Percentiles rank a stretch among this genome's conserved stretches.
These are phyloP conservation scores for Leishmania lainsoni DNA, from an alignment of 208 protist genomes.

Conservation along the genomic window DNA sequence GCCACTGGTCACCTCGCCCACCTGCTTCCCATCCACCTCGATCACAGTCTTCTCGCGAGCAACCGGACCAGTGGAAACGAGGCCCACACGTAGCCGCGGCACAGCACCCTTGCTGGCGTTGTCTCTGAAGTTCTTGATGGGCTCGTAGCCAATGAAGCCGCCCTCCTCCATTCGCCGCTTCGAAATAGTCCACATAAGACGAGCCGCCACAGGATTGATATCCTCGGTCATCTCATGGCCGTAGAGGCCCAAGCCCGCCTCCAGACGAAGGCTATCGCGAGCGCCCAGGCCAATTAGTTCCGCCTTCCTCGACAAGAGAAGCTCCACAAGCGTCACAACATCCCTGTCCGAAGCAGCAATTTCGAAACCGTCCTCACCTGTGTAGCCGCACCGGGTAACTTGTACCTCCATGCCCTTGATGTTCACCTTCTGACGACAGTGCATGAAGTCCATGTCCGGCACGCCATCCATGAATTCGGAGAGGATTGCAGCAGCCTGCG, in stretches of 20 bases:
- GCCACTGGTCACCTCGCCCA: conserved; percentile 93
- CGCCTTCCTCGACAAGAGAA: conserved; percentile 55
- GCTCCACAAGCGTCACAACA: conserved; percentile 49
- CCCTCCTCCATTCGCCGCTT: conserved; percentile 93
- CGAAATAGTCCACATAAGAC: conserved; percentile 94
- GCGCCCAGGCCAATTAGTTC: conserved; percentile 93
- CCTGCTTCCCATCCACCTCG: conserved; percentile 60
- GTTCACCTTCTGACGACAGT: conserved; percentile 37
- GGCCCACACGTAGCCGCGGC: conserved; percentile 84
- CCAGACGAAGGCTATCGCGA: conserved; percentile 95
- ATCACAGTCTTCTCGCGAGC: conserved; percentile 85
- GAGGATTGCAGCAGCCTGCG: conserved; percentile 70
- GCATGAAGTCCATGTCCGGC: conserved; percentile 87
- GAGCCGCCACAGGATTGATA: conserved; percentile 94
- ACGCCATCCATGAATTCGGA: conserved; percentile 37
- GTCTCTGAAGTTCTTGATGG: conserved; percentile 68
- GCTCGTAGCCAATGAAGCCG: conserved; percentile 92
- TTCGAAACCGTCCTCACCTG: conserved; percentile 99
- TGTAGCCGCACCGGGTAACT: conserved; percentile 96
- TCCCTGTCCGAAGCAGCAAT: conserved; percentile 76
- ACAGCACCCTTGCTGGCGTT: conserved; percentile 51
- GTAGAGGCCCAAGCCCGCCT: conserved; percentile 98
- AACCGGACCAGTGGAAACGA: conserved; percentile 90
- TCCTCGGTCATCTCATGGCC: conserved; percentile 96
- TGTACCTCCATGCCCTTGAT: conserved; percentile 54